Base-by-base conservation (phyloP, 2,329 filamentous ascomycete genomes). In the Talaromyces piceae region DNA sequence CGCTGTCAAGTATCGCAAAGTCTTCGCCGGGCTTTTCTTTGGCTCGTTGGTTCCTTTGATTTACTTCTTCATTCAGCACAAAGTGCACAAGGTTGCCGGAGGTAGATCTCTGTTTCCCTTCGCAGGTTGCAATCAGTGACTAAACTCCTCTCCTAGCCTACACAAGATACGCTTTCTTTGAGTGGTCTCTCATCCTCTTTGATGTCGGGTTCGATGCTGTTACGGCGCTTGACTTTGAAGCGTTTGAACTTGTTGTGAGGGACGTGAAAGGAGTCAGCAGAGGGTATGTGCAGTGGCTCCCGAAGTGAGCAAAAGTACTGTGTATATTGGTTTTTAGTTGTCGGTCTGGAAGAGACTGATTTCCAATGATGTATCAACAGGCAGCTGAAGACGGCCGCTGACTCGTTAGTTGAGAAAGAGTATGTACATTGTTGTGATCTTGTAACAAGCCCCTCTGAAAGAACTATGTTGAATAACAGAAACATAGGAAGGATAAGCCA, bases 1-100 rank as follows among this genome's bases (percentile, higher is more conserved):
- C 56, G 88, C 93, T 5, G 79, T 96, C 65, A 90, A 86, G 71
- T 95, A 94, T 69, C 81, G 93, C 60, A 97, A 95, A 73, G 83
- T 86, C 57, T 73, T 97, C 49, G 89, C 87, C 3, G 76, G 80
- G 27, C 78, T 84, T 37, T 98, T 98, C 74, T 98, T 97, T 64
- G 88, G 86, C 48, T 94, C 90, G 4, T 78, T 98, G 26, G 79
- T 96, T 45, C 91, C 91, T 26, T 75, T 98, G 66, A 80, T 97
- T 18, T 97, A 96, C 75, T 98, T 90, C 68, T 98, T 96, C 67
- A 95, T 98, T 57, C 93, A 96, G 69, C 93, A 98, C 77, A 98
- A 98, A 72, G 88, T 98, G 48, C 90, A 98, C 68, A 88, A 85
- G 54, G 82, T 97, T 55, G 78, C 93, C 53, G 93, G 93, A 78